phyloP scores from a whole-genome alignment of 305 asterid genomes.

The Petunia hybrid region DNA sequence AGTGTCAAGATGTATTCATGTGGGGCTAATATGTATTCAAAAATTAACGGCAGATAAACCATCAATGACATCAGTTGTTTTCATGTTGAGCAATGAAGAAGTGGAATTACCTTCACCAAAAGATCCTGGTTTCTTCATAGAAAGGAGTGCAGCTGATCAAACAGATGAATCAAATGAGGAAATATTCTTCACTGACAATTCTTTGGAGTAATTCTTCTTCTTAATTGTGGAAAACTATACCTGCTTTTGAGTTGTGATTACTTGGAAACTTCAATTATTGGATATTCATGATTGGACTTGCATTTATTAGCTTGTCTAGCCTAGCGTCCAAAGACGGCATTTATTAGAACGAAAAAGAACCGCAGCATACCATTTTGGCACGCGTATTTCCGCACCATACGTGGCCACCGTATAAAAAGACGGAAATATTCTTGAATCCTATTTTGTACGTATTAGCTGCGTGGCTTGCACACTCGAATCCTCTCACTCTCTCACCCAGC shows the following conservation, averaged over 20 bases:
- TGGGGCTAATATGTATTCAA: conserved; percentile 49
- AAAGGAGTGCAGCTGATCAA: conserved; percentile 22
- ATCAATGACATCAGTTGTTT: conserved; percentile 39
- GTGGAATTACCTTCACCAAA: conserved; percentile 40
- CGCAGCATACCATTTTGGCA: too few species aligned
- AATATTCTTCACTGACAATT: neutral
- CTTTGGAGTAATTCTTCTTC: neutral
- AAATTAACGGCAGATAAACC: conserved; percentile 40
- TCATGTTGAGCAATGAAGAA: conserved; percentile 46
- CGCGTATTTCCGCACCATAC: too few species aligned
- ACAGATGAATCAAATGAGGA: neutral
- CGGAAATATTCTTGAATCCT: too few species aligned
- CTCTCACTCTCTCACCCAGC: too few species aligned
- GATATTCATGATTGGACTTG: neutral
- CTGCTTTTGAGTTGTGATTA: too few species aligned
- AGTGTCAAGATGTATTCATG: conserved; percentile 45
- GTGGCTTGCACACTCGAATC: too few species aligned
- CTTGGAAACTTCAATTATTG: too few species aligned
- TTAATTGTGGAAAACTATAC: too few species aligned
- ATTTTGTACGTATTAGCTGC: too few species aligned
- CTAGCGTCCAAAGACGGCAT: too few species aligned
- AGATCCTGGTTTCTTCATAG: conserved; percentile 43
- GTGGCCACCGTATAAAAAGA: too few species aligned
- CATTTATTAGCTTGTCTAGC: neutral
- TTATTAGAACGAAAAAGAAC: too few species aligned